Percentiles rank a stretch among this genome's conserved stretches.
Conservation (phyloP, 2,329 filamentous ascomycete genomes). For the Escovopsis sp. region DNA sequence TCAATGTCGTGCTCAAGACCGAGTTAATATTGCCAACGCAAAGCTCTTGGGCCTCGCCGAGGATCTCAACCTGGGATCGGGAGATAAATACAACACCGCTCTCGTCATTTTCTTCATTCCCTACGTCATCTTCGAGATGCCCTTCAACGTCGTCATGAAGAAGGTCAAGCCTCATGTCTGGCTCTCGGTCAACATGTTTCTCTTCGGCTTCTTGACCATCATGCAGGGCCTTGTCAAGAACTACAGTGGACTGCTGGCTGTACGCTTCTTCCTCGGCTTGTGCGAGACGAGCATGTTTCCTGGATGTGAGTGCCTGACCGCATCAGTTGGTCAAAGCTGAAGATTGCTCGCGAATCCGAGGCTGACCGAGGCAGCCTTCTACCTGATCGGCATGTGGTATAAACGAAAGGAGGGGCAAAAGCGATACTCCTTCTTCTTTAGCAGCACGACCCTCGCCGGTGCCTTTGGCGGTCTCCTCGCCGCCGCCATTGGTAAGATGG, state of each 20-base stretch:
- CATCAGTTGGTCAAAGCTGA: too few species aligned
- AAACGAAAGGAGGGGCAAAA: conserved; percentile 76
- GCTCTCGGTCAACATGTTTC: conserved; percentile 71
- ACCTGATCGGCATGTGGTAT: conserved; percentile 82
- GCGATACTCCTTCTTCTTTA: conserved; percentile 89
- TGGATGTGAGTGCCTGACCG: conserved; percentile 15
- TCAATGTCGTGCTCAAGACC: conserved; percentile 22
- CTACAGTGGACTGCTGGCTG: conserved; percentile 62
- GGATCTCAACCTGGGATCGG: conserved; percentile 41
- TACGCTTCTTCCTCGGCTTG: conserved; percentile 73
- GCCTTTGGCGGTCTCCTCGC: conserved; percentile 81
- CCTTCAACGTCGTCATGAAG: conserved; percentile 54
- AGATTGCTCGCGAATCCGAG: background rate
- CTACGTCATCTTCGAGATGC: conserved; percentile 59
- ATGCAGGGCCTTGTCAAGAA: conserved; percentile 65
- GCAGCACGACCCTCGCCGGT: conserved; percentile 61
- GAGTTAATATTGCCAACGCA: conserved; percentile 71
- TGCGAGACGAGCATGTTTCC: conserved; percentile 62
- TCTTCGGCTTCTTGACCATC: conserved; percentile 62
- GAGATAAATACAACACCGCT: conserved; percentile 56
- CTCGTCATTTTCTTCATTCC: conserved; percentile 73
- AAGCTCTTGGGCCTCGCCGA: conserved; percentile 47
- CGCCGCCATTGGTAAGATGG: conserved; percentile 80
- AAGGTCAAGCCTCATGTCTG: conserved; percentile 46
- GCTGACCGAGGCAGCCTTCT: conserved; percentile 29